phyloP scores from a whole-genome alignment of 176 grass and related monocot species.

The Triticum monococcum region DNA sequence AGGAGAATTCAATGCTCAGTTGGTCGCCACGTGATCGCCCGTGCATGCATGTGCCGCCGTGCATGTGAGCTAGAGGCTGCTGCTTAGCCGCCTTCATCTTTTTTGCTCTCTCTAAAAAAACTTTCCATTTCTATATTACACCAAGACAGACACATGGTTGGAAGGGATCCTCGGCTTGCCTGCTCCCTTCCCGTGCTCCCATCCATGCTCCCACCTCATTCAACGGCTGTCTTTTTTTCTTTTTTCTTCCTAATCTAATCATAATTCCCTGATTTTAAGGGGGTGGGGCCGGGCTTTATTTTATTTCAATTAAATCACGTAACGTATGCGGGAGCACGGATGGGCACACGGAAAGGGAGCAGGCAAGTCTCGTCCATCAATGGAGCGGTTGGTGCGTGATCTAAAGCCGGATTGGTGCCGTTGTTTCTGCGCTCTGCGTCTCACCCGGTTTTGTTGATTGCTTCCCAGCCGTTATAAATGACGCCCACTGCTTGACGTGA shows the following conservation, averaged over 20 bases:
- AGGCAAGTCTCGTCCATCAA: too few relatives aligned
- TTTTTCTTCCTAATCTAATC: too few relatives aligned
- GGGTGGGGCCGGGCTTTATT: too few relatives aligned
- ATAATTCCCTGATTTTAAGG: too few relatives aligned
- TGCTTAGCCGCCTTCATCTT: neutral
- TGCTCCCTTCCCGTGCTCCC: too few relatives aligned
- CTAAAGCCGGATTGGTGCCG: neutral
- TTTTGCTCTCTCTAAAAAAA: neutral
- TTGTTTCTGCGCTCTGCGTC: neutral
- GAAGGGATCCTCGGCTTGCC: too few relatives aligned
- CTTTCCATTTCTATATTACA: neutral
- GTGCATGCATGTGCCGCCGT: neutral
- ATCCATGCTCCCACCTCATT: too few relatives aligned
- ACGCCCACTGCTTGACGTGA: neutral
- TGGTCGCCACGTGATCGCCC: neutral
- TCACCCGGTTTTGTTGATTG: neutral
- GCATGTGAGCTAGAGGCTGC: neutral
- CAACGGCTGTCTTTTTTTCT: too few relatives aligned
- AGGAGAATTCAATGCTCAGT: neutral
- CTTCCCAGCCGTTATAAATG: constrained; percentile 15
- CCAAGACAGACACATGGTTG: neutral
- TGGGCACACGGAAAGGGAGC: too few relatives aligned
- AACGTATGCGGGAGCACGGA: too few relatives aligned
- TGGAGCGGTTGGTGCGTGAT: neutral
- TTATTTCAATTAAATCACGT: too few relatives aligned